Conservation (phyloP, 805 yeast species). For the Candida vaughaniae region DNA sequence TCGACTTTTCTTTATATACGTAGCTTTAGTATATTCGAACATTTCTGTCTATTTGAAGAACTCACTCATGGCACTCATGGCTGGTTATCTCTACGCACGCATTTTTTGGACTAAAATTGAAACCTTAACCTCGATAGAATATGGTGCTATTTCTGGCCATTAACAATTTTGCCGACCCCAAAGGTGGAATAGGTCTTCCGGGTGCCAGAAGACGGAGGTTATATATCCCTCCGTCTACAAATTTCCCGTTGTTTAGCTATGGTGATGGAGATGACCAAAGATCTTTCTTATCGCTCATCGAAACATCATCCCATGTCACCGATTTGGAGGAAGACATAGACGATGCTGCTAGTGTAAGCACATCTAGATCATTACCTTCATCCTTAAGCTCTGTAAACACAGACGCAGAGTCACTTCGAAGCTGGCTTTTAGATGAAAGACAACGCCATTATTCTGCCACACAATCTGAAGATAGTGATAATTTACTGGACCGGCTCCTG, state of each 20-base stretch:
- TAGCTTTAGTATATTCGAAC: background rate
- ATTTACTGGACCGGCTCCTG: conserved; percentile 11
- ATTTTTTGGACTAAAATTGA: too few relatives aligned
- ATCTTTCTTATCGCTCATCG: conserved; percentile 41
- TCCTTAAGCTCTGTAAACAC: conserved; percentile 38
- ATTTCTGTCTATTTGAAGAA: background rate
- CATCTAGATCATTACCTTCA: conserved; percentile 42
- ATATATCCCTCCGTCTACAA: conserved; percentile 45
- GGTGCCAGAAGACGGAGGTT: conserved; percentile 39
- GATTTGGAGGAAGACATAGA: conserved; percentile 28
- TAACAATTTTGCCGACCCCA: conserved; percentile 42
- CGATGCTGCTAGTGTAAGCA: conserved; percentile 41
- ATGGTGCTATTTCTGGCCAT: conserved; percentile 43
- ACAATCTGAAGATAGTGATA: conserved; percentile 16
- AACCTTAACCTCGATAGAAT: too few relatives aligned
- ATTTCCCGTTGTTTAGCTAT: conserved; percentile 40
- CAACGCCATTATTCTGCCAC: conserved; percentile 31
- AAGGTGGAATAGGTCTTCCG: conserved; percentile 27
- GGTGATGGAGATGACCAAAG: conserved; percentile 46
- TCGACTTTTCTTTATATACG: too few relatives aligned
- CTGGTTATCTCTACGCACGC: too few relatives aligned
- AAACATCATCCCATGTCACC: conserved; percentile 30
- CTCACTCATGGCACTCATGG: too few relatives aligned
- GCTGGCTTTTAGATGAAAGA: conserved; percentile 45
- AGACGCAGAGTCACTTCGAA: conserved; percentile 26